These are phyloP conservation scores for Arabidopsis suecica DNA, from an alignment of 345 rosid species.

Conservation along the genomic window DNA sequence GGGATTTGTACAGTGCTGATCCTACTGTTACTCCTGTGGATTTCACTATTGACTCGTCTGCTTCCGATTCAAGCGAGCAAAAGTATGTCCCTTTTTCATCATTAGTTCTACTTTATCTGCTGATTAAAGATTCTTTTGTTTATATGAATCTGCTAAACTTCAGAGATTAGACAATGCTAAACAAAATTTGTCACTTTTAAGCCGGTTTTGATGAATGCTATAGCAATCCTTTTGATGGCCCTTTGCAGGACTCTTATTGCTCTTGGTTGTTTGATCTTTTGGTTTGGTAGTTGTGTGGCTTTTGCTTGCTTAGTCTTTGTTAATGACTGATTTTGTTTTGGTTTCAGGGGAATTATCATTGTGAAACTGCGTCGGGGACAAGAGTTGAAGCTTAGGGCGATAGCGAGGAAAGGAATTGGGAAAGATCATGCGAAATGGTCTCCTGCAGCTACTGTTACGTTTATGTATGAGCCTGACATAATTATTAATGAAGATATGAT, in stretches of 20 bases:
- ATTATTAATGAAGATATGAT: conserved; percentile 86
- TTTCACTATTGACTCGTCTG: conserved; percentile 57
- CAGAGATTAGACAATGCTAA: neutral
- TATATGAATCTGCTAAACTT: neutral
- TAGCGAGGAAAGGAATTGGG: conserved; percentile 95
- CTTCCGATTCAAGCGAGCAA: conserved; percentile 64
- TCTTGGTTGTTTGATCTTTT: conserved; percentile 3
- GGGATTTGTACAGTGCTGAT: conserved; percentile 82
- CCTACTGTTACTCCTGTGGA: conserved; percentile 89
- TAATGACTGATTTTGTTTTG: neutral
- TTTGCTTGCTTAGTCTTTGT: neutral
- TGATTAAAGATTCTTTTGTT: neutral
- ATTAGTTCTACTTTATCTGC: neutral
- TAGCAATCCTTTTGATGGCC: neutral
- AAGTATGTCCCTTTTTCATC: conserved; percentile 49
- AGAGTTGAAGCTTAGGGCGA: conserved; percentile 86
- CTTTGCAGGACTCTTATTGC: neutral
- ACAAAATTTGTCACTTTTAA: neutral
- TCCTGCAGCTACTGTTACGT: conserved; percentile 98
- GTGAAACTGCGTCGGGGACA: conserved; percentile 90
- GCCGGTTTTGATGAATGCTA: neutral
- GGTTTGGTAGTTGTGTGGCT: neutral
- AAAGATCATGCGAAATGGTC: conserved; percentile 99
- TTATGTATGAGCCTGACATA: conserved; percentile 96
- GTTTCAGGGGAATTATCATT: conserved; percentile 78